phyloP scores from a whole-genome alignment of 108 stramenopile species.

The Nitzschia putrida region DNA sequence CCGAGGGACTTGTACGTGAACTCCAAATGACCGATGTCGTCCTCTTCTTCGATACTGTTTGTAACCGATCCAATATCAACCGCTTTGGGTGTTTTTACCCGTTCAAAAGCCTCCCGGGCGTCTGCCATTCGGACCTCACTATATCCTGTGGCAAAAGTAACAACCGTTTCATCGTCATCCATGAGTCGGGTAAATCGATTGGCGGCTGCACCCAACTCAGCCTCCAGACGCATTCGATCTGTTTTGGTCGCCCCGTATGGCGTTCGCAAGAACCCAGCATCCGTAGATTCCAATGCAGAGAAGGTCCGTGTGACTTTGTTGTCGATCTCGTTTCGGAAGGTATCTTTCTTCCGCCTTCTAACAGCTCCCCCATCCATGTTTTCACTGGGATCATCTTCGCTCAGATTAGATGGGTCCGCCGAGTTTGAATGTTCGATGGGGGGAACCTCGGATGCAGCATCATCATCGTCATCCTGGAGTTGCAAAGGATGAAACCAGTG shows the following conservation, averaged over 20 bases:
- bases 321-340: constrained; percentile 32
- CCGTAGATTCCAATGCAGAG: constrained; percentile 31
- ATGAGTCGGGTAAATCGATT: constrained; percentile 36
- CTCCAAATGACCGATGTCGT: not conserved
- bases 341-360: constrained; percentile 23
- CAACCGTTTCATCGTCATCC: constrained; percentile 86
- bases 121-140: constrained; percentile 24
- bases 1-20: constrained; percentile 15
- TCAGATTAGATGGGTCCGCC: not conserved
- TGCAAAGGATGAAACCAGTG: constrained; percentile 12
- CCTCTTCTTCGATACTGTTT: constrained; percentile 10
- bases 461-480: constrained; percentile 4
- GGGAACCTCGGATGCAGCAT: constrained; percentile 18
- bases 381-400: constrained; percentile 22
- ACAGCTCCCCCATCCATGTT: constrained; percentile 37
- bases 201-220: constrained; percentile 42
- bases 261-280: constrained; percentile 63
- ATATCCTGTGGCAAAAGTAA: constrained; percentile 51
- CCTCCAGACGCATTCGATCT: constrained; percentile 73
- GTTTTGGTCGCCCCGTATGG: constrained; percentile 81
- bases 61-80: not conserved
- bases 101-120: constrained; percentile 28
- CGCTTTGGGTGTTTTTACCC: constrained; percentile 19
- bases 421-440: constrained; percentile 1
- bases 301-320: constrained; percentile 36